Percentiles rank a stretch among this genome's conserved stretches.
phyloP scores from a whole-genome alignment of 257 asterid species.

The Solanum ossicruentum region DNA sequence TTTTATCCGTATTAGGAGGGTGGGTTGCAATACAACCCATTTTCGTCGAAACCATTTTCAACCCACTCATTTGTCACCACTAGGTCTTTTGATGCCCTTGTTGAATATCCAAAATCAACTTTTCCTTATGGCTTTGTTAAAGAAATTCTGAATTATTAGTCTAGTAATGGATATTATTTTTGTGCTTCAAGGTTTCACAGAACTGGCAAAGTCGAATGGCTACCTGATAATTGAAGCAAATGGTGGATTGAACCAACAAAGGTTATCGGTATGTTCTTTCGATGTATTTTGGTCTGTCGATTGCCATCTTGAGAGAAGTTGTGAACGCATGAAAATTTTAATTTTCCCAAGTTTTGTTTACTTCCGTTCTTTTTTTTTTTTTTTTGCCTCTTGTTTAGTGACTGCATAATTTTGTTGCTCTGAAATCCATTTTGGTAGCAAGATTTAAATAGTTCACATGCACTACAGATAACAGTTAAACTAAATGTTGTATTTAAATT shows the following conservation, averaged over 20 bases:
- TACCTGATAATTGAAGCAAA: conserved; percentile 93
- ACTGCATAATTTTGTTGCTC: neutral
- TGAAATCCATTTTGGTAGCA: neutral
- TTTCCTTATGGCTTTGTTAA: neutral
- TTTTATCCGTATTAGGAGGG: neutral
- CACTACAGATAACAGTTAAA: neutral
- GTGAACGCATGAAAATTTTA: neutral
- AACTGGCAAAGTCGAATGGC: conserved; percentile 70
- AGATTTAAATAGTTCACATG: neutral
- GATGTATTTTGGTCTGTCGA: neutral
- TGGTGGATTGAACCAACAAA: conserved; percentile 97
- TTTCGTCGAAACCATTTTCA: neutral
- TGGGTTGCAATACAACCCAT: neutral
- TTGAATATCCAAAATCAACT: neutral
- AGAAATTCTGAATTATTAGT: neutral
- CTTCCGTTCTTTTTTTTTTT: neutral
- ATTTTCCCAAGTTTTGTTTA: neutral
- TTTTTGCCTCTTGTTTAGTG: neutral
- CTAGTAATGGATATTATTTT: conserved; percentile 2
- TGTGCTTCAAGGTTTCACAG: conserved; percentile 36
- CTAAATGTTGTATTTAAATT: neutral
- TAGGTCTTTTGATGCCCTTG: neutral
- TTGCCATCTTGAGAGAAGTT: neutral
- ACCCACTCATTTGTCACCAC: neutral
- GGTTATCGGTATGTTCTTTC: conserved; percentile 73